Evolutionary conservation across 2,329 filamentous ascomycete species (phyloP).

Genomic region (Botrytis squamosa): DNA sequence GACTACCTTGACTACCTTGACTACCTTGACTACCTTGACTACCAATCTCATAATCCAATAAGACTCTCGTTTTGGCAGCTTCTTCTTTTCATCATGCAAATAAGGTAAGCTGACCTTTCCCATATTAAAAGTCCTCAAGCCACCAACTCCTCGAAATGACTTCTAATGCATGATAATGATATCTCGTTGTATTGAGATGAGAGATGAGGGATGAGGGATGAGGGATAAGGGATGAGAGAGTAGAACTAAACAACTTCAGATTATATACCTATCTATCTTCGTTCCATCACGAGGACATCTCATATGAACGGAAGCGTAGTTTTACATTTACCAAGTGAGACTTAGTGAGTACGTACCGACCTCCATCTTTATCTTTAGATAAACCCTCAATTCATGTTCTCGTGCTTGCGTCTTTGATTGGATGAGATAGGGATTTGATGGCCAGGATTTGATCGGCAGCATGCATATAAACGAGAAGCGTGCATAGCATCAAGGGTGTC

Average conservation of each 20-base stretch:
- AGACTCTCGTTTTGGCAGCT: background rate
- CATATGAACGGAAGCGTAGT: background rate
- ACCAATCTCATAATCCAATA: background rate
- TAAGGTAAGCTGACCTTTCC: constrained; percentile 4
- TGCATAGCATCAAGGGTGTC: constrained; percentile 10
- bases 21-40: background rate
- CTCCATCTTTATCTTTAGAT: background rate
- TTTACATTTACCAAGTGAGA: background rate
- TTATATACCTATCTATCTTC: constrained; percentile 11
- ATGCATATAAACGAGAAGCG: constrained; percentile 19
- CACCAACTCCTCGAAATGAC: background rate
- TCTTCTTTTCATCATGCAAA: background rate
- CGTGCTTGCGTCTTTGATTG: constrained; percentile 1
- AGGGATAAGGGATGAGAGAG: no score
- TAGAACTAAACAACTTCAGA: background rate
- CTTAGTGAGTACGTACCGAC: background rate
- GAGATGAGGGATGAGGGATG: no score
- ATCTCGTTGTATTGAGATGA: no score
- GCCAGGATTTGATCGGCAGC: constrained; percentile 16
- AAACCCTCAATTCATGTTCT: constrained; percentile 4
- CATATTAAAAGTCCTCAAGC: background rate
- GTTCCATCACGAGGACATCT: constrained; percentile 15
- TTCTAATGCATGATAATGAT: background rate
- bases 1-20: background rate
- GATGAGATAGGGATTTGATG: background rate